Evolutionary conservation across 768 basidiomycete genomes (phyloP), one percentile per base, ranked within the genome.

Genomic region (Mycena crocata): DNA sequence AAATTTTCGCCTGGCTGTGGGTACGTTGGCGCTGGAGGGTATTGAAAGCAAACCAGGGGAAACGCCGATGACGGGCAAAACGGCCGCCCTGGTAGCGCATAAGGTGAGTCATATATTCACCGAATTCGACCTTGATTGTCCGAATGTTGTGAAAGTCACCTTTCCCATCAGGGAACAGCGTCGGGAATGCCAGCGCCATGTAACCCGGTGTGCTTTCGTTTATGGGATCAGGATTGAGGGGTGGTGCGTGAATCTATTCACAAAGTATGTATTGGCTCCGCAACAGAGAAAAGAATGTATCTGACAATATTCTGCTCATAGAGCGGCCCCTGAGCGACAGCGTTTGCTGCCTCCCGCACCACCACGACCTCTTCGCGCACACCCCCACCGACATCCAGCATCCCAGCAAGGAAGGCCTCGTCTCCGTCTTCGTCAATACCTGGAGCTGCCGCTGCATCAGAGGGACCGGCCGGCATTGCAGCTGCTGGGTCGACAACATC

Each of bases 21-120:
- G 67, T 57, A 0, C 62, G 37, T 30, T 57, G 57, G 9, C 62
- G 62, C 35, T 68, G 62, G 26, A 68, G 49, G 9, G 66, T 64
- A 45, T 68, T 68, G 62, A 68, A 68, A 3, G 67, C 57, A 44
- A 58, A 68, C 67, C 67, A 68, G 1, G 62, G 67, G 30, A 68
- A 68, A 8, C 67, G 50, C 4, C 57, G 67, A 45, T 68, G 48
- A 14, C 57, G 56, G 7, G 67, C 62, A 40, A 68, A 68, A 4
- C 62, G 62, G 40, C 58, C 62, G 1, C 57, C 67, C 26, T 68
- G 50, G 32, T 48, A 68, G 19, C 50, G 45, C 67, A 68, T 68
- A 9, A 68, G 57, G 50, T 68, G 60, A 13, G 32, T 23, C 3
- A 62, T 17, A 21, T 65, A 58, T 9, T 57, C 64, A 6, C 56